Evolutionary conservation across 768 basidiomycete species (phyloP), one percentile per base, ranked within the genome.

Genomic region (Russula griseocarnosa): DNA sequence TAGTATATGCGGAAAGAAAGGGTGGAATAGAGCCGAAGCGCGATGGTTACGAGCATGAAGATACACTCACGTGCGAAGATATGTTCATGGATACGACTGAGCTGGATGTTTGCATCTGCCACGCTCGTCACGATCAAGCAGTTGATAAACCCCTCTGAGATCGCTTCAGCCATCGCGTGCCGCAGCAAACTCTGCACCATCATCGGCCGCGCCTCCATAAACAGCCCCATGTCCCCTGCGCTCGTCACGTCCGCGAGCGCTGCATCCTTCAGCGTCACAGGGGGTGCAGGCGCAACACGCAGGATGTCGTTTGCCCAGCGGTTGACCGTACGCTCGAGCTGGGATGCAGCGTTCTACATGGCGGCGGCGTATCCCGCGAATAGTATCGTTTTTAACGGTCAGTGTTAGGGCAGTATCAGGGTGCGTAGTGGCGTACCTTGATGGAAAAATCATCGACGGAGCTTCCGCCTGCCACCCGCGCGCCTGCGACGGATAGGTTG

Each of bases 371-470:
- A 20, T n/a, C 3, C n/a, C 20, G n/a, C 44, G 9, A 46, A 36
- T 36, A 13, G 36, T 0, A 36, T n/a, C 10, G 22, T 50, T 14
- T n/a, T 50, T 16, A 8, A 14, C 11, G 26, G 1, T 3, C 5
- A 26, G 26, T 14, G 7, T 3, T 10, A 32, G 14, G 11, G 38
- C n/a, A 22, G 51, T 30, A 34, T 11, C 22, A 30, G 14, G 26
- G 26, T 28, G 8, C 13, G 36, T 22, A 22, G 34, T 8, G 0
- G 18, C 55, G 59, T 6, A 88, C 91, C 79, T 86, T 88, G 77
- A 94, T 92, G 5, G 91, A 92, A 74, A 92, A 93, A 73, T 94
- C 91, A 71, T 92, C 92, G 52, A 92, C 80, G 0, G 88, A 86
- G 70, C 81, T 84, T 28, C 83, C 83, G 64, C 83, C 81, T 51